phyloP scores from a whole-genome alignment of 208 protist genomes.

The Novymonas esmeraldas region DNA sequence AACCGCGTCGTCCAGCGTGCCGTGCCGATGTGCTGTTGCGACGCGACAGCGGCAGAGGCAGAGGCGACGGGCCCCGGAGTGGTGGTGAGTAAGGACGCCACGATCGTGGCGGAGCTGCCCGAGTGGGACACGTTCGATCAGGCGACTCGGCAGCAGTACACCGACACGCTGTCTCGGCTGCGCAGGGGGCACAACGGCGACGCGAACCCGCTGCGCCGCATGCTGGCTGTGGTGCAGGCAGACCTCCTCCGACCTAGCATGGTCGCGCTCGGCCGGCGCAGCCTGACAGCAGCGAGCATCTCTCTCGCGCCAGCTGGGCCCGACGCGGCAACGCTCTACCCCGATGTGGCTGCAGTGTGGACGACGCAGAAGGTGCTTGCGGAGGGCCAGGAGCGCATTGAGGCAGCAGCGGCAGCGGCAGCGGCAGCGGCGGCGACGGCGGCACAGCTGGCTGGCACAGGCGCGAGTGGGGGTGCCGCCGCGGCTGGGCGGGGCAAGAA shows the following conservation, averaged over 20 bases:
- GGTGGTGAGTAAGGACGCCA: neutral
- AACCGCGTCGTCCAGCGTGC: conserved; percentile 15
- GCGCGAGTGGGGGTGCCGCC: neutral
- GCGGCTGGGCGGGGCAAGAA: neutral
- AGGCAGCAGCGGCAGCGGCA: neutral
- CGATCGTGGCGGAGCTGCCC: conserved; percentile 3
- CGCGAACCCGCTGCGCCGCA: conserved; percentile 32
- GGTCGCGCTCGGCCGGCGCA: neutral
- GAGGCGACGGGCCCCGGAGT: neutral
- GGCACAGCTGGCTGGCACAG: too few species aligned
- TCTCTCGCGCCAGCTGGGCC: neutral
- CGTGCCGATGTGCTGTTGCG: conserved; percentile 17
- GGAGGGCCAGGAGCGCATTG: neutral
- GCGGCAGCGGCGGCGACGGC: neutral
- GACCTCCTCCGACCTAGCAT: neutral
- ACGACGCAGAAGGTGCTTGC: conserved; percentile 1
- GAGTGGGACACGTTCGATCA: conserved; percentile 30
- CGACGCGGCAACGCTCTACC: conserved; percentile 13
- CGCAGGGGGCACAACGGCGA: conserved; percentile 23
- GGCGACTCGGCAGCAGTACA: conserved; percentile 18
- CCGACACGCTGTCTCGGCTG: conserved; percentile 3
- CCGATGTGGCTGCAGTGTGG: conserved; percentile 15
- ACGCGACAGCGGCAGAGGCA: neutral
- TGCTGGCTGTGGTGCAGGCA: neutral
- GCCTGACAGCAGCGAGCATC: neutral